Evolutionary conservation across 2,329 filamentous ascomycete species (phyloP).

Genomic region (Trichoderma afroharzianum): DNA sequence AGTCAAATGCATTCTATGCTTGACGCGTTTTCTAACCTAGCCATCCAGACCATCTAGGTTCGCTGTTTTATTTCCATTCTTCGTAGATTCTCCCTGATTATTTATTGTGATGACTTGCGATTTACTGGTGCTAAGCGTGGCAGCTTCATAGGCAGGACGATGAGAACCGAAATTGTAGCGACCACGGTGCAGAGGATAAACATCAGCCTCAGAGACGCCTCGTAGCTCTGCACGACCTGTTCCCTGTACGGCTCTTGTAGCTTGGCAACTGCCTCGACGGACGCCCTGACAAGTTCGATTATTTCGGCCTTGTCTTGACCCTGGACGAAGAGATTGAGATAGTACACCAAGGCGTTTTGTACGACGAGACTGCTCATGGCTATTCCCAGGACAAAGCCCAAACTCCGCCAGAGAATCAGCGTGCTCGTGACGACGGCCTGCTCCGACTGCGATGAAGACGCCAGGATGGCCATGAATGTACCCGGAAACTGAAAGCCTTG

Average conservation of each 20-base stretch:
- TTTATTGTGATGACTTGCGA: constrained; percentile 11
- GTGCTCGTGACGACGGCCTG: constrained; percentile 69
- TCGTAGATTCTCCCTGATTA: background rate
- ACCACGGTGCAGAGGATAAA: constrained; percentile 45
- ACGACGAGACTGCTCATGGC: constrained; percentile 67
- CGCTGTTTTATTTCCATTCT: background rate
- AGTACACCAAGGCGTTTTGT: constrained; percentile 64
- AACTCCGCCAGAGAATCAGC: constrained; percentile 65
- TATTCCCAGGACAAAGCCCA: constrained; percentile 72
- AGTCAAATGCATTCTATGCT: background rate
- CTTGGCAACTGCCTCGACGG: constrained; percentile 50
- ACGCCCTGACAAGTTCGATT: constrained; percentile 49
- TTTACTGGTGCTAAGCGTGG: constrained; percentile 48
- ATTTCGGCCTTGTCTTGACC: constrained; percentile 55
- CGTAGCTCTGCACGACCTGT: constrained; percentile 55
- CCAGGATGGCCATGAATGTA: constrained; percentile 61
- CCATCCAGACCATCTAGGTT: background rate
- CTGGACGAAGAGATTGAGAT: constrained; percentile 56
- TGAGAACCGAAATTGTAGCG: constrained; percentile 43
- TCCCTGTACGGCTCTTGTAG: constrained; percentile 45
- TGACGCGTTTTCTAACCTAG: background rate
- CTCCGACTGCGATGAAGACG: constrained; percentile 54
- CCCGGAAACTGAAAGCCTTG: constrained; percentile 63
- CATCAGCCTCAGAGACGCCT: constrained; percentile 45
- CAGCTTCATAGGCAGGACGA: constrained; percentile 52